phyloP scores from a whole-genome alignment of 441 rosid genomes.

The Gossypium schwendimanii region DNA sequence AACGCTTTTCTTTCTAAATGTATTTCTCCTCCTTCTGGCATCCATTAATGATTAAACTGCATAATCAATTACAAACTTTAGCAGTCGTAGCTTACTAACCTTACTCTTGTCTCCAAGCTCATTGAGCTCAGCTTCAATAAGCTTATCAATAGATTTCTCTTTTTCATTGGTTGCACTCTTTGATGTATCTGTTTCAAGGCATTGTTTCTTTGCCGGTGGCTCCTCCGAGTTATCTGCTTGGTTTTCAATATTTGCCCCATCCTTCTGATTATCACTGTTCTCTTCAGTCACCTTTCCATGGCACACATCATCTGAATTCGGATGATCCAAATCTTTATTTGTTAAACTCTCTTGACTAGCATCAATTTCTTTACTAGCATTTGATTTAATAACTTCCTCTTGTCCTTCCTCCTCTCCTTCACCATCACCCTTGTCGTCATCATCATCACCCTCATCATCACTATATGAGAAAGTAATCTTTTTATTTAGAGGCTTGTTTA shows the following conservation, averaged over 20 bases:
- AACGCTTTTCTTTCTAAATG: neutral
- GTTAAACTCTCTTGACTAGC: constrained; percentile 24
- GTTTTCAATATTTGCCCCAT: constrained; percentile 22
- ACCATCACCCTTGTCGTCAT: constrained; percentile 28
- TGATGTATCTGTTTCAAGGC: constrained; percentile 39
- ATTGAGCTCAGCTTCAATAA: constrained; percentile 81
- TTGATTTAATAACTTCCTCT: constrained; percentile 30
- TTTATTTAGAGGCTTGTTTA: constrained; percentile 53
- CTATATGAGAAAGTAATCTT: constrained; percentile 71
- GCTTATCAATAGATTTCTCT: constrained; percentile 71
- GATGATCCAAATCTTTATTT: constrained; percentile 28
- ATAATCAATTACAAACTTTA: neutral
- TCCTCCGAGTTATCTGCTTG: constrained; percentile 31
- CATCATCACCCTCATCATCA: constrained; percentile 40
- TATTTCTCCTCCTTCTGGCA: neutral
- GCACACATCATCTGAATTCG: constrained; percentile 19
- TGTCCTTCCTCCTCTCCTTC: constrained; percentile 21
- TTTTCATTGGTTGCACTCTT: constrained; percentile 24
- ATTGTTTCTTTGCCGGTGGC: constrained; percentile 61
- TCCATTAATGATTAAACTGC: neutral
- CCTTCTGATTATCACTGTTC: constrained; percentile 20
- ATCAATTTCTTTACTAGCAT: constrained; percentile 17
- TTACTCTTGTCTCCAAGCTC: constrained; percentile 91
- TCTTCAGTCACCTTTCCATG: constrained; percentile 25
- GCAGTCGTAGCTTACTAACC: constrained; percentile 31